Base-by-base conservation (phyloP, 2,329 filamentous ascomycete species). In the Talaromyces islandicus region DNA sequence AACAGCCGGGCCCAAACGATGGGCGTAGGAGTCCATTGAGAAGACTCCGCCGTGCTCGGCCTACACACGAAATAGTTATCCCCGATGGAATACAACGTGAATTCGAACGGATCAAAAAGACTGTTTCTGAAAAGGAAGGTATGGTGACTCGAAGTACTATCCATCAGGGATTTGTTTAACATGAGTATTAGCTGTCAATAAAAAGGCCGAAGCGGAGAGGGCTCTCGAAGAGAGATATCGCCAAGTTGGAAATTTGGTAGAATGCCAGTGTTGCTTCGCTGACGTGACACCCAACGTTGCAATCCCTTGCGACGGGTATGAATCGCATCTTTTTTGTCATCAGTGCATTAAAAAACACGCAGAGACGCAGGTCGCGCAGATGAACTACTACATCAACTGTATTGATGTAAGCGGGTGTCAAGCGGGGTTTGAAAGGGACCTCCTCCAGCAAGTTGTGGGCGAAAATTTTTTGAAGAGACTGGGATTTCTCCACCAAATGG, bases 211-310 rank as follows among this genome's bases (percentile, higher is more conserved):
- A 7, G 64, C 63, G 2, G 75, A 77, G 59, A 70, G 63, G 7
- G 58, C 59, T 32, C 78, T 73, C 64, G 73, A 68, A 62, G 75
- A 68, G 64, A 70, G 67, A 66, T 69, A 74, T 24, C 75, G 75
- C 61, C 74, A 67, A 1, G 73, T 77, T 4, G 84, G 86, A 0
- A 79, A 82, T 19, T 77, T 88, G 46, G 73, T 79, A 11, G 89
- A 93, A 65, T 95, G 88, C 66, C 82, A 81, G 50, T 91, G 89
- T 68, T 96, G 91, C 72, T 94, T 83, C 67, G 78, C 80, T 7
- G 86, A 91, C 4, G 79, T 80, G 55, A 81, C 89, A 1, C 72
- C 85, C 52, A 89, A 90, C 65, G 82, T 86, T 54, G 85, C 90
- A 77, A 81, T 90, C 1, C 78, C 84, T 64, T 96, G 91, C 70